Conservation (phyloP, 352 stramenopile genomes). For the Phytopythium ostracodes region DNA sequence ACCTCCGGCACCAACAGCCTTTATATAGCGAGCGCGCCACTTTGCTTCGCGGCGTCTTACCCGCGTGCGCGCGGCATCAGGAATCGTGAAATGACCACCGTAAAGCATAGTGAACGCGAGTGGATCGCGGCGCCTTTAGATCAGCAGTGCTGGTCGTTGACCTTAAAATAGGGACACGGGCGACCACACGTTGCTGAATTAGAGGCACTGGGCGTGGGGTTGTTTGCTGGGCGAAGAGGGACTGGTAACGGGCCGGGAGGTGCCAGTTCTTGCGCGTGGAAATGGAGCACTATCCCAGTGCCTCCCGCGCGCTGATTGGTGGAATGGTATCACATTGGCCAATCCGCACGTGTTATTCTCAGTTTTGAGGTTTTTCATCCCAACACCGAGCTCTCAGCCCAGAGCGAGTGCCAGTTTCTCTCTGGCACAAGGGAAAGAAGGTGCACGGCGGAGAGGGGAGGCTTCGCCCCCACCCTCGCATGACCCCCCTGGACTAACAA, state of each 20-base stretch:
- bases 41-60: background rate
- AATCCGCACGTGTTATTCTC: conserved; percentile 16
- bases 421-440: conserved; percentile 10
- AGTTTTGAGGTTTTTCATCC: conserved; percentile 23
- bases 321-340: conserved; percentile 14
- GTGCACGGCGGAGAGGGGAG: background rate
- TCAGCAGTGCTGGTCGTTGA: background rate
- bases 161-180: conserved; percentile 4
- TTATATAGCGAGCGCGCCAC: background rate
- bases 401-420: conserved; percentile 2
- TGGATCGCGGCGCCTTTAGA: background rate
- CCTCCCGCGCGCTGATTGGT: conserved; percentile 22
- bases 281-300: background rate
- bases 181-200: conserved; percentile 24
- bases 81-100: background rate
- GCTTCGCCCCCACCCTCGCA: background rate
- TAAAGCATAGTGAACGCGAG: background rate
- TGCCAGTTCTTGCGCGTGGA: conserved; percentile 30
- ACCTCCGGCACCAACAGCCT: background rate
- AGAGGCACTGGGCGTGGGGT: conserved; percentile 18
- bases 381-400: background rate
- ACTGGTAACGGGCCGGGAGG: conserved; percentile 5
- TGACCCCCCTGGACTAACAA: conserved; percentile 4
- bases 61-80: background rate
- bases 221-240: background rate